Evolutionary conservation across 345 rosid species (phyloP), one percentile per base, ranked within the genome.

Genomic region (Orychophragmus violaceus): DNA sequence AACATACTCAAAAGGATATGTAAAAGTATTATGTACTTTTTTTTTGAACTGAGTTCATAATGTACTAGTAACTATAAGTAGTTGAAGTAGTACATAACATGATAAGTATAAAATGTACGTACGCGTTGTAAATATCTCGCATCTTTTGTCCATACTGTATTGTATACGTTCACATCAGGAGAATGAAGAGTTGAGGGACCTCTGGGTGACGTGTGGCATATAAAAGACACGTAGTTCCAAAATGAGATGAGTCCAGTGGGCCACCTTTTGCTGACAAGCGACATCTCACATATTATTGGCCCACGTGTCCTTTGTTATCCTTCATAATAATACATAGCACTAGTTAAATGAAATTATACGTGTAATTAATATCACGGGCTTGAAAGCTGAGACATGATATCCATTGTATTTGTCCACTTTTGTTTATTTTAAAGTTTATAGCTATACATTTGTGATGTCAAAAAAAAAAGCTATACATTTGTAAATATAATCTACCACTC

Each of bases 211-310:
- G 62, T 52, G 72, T 10, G 56, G 59, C 56, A 30, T 51, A 9
- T 22, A 49, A 37, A 58, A 49, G 17, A 58, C 57, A 23, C 10
- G 10, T 59, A 49, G 50, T 63, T 55, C 19, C 30, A 37, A 37
- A 50, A 13, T 32, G 62, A 51, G 56, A 59, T 66, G 67, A 42
- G 68, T 51, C 77, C 30, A 50, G 62, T 73, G 72, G 77, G 57
- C 62, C 67, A 25, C 6, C 5, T 27, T 56, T 46, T 71, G 65
- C 33, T 66, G 71, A 72, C 66, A 72, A 65, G 6, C 33, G 39
- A 49, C 53, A 16, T 39, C 44, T 58, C 28, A 58, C 60, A 37
- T 49, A 57, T 64, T 25, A 57, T 22, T 58, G 61, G 71, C 48
- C 76, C 61, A 72, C 46, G 44, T 57, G n/a, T 63, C 49, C 3